phyloP scores from a whole-genome alignment of 257 asterid species.

The Agastache rugosa region DNA sequence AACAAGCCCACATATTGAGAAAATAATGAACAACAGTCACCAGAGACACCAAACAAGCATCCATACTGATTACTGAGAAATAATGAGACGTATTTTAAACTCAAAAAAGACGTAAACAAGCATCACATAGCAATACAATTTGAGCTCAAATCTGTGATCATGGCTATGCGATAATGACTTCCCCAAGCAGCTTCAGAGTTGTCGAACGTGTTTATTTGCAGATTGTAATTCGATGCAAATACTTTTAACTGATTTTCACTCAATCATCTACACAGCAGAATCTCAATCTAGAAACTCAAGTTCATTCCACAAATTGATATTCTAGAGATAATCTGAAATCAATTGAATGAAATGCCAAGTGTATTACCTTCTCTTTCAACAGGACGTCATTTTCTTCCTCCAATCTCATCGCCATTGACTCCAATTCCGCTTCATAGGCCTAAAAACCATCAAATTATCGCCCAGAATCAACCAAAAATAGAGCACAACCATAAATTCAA shows the following conservation, averaged over 20 bases:
- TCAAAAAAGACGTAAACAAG: background rate
- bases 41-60: background rate
- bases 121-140: background rate
- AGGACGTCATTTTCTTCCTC: slow-evolving; percentile 70
- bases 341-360: background rate
- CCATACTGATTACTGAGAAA: too few species aligned
- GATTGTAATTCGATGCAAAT: background rate
- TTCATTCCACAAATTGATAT: background rate
- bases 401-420: slow-evolving; percentile 61
- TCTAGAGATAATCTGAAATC: background rate
- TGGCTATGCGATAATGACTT: background rate
- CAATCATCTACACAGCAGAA: background rate
- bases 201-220: background rate
- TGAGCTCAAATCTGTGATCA: background rate
- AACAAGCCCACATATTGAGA: background rate
- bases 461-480: background rate
- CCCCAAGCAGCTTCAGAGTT: background rate
- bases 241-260: background rate
- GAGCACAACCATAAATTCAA: background rate
- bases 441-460: slow-evolving; percentile 21
- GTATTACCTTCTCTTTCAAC: slow-evolving; percentile 58
- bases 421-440: slow-evolving; percentile 70
- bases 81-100: background rate
- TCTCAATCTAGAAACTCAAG: background rate
- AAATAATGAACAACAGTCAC: background rate